Evolutionary conservation across 768 basidiomycete genomes (phyloP), one percentile per base, ranked within the genome.

Genomic region (Porpolomopsis calyptriformis): DNA sequence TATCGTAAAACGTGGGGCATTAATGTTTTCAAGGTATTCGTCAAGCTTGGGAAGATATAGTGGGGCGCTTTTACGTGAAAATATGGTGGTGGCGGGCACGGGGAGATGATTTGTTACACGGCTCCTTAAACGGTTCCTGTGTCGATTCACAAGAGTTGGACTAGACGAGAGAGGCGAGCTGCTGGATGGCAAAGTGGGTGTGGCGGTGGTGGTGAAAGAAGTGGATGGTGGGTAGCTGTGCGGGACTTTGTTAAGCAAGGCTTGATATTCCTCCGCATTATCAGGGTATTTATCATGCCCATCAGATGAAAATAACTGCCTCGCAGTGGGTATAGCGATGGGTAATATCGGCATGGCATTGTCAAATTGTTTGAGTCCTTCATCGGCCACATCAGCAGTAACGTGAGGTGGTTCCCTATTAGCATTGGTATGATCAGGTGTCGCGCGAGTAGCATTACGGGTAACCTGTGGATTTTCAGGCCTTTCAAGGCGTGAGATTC

Each of bases 31-130:
- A n/a, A 85, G 62, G 53, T 77, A 68, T 4, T 64, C 54, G 57
- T 86, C 82, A 40, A 86, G 70, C 36, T 72, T 65, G 1, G 83
- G 81, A 10, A 87, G 68, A 46, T 69, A 69, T 18, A 86, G 60
- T 0, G 79, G 74, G 4, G 71, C 66, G 2, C 82, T 77, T 51
- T 68, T 59, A n/a, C 77, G 68, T 27, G 75, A 61, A 55, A 87
- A 83, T 2, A 85, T 62, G 5, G 64, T 60, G 7, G 71, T 70
- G 0, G 77, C 77, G 14, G 82, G 70, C 6, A 82, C 55, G 33
- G 80, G 75, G 8, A 48, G 63, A 53, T 76, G 74, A 25, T 56
- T 53, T 14, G 33, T 40, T 19, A 42, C 40, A 31, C 23, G 43
- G 46, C 43, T 22, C 26, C 16, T 40, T 19, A 42, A 44, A 31